Evolutionary conservation across 139 green algal genomes (phyloP).

Genomic region (Gonium pectorale): DNA sequence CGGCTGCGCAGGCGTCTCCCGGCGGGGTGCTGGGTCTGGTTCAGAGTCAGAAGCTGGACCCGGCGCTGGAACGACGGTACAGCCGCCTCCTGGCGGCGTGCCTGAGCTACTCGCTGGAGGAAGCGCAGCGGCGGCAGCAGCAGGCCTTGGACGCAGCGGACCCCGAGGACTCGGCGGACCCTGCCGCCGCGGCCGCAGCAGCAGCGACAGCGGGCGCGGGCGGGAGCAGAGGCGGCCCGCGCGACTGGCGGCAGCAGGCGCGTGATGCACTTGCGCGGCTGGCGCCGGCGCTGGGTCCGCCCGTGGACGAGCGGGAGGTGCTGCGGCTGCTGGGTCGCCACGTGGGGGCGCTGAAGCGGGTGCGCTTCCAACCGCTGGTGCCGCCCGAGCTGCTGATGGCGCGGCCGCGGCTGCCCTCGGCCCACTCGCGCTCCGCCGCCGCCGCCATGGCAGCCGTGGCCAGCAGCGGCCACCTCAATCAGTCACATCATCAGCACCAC

Average conservation of each 20-base stretch:
- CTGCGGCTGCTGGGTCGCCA: constrained; percentile 38
- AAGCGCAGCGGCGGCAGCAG: constrained; percentile 33
- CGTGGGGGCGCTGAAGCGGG: constrained; percentile 5
- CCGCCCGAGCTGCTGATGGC: neutral
- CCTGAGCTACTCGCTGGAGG: constrained; percentile 6
- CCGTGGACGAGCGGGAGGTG: constrained; percentile 14
- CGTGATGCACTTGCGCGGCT: constrained; percentile 16
- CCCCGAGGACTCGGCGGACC: no score
- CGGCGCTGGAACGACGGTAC: constrained; percentile 20
- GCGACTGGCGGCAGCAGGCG: constrained; percentile 17
- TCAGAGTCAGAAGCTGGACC: neutral
- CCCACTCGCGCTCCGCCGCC: neutral
- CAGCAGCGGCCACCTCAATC: neutral
- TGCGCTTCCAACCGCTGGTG: constrained; percentile 11
- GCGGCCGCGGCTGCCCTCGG: neutral
- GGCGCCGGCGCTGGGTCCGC: neutral
- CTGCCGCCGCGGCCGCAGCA: neutral
- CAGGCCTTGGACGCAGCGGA: neutral
- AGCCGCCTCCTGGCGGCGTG: constrained; percentile 4
- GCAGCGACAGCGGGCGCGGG: neutral
- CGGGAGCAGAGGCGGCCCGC: neutral
- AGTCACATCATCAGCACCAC: no score
- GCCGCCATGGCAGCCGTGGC: neutral
- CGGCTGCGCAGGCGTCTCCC: neutral
- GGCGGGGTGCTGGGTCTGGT: no score